phyloP scores from a whole-genome alignment of 805 yeast genomes.

The Candida incommunis region DNA sequence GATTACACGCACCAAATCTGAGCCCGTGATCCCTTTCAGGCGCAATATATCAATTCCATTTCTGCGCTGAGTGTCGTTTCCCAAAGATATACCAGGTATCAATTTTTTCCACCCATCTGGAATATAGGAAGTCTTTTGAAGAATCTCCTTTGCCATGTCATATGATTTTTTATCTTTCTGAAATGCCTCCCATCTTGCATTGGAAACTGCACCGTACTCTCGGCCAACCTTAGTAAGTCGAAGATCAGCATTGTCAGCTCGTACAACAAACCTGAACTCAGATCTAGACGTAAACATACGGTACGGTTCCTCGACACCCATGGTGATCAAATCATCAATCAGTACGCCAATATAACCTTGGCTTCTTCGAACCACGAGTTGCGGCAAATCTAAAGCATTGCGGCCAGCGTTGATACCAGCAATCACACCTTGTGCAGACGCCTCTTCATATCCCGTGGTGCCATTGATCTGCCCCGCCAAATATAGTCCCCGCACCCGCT shows the following conservation, averaged over 20 bases:
- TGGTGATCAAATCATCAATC: constrained; percentile 85
- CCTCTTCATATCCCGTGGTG: constrained; percentile 98
- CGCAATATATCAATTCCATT: constrained; percentile 63
- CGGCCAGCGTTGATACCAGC: constrained; percentile 96
- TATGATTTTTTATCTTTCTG: constrained; percentile 30
- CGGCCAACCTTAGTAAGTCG: constrained; percentile 64
- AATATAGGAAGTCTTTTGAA: constrained; percentile 33
- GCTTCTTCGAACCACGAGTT: constrained; percentile 48
- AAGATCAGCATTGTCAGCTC: constrained; percentile 90
- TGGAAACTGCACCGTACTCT: constrained; percentile 49
- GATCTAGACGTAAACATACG: constrained; percentile 96
- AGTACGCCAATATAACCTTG: constrained; percentile 89
- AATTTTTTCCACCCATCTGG: constrained; percentile 49
- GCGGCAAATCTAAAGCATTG: constrained; percentile 24
- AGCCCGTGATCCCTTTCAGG: constrained; percentile 28
- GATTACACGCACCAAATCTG: constrained; percentile 18
- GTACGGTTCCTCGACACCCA: constrained; percentile 94
- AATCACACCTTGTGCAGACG: constrained; percentile 89
- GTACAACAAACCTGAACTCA: constrained; percentile 77
- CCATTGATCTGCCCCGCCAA: constrained; percentile 98
- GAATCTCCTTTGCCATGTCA: constrained; percentile 29
- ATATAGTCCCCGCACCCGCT: constrained; percentile 58
- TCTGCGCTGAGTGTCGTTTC: constrained; percentile 38
- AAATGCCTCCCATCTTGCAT: constrained; percentile 40
- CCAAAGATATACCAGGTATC: constrained; percentile 24